Conservation (phyloP, 371 early-diverging fungal species). For the Encephalitozoon intestinalis region DNA sequence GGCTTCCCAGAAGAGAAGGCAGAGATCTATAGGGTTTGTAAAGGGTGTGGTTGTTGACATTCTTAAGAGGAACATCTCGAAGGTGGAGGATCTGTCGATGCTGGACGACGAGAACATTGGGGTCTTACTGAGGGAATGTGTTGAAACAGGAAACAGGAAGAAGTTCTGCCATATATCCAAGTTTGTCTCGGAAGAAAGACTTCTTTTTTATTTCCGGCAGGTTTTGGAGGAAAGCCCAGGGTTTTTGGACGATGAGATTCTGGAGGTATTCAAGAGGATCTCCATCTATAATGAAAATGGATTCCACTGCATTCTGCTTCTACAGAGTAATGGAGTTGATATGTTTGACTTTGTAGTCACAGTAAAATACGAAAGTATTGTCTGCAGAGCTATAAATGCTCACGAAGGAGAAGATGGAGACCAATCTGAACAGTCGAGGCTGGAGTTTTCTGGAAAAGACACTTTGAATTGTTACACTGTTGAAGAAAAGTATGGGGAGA, state of each 20-base stretch:
- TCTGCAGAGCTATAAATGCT: background rate
- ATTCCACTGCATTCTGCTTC: conserved; percentile 3
- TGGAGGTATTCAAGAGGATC: conserved; percentile 14
- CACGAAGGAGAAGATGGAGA: background rate
- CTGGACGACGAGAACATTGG: background rate
- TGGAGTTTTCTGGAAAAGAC: background rate
- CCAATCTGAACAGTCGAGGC: background rate
- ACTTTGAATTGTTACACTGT: background rate
- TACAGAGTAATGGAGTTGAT: conserved; percentile 24
- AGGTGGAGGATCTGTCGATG: background rate
- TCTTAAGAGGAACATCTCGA: background rate
- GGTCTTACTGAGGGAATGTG: background rate
- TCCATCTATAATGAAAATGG: background rate
- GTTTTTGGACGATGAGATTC: background rate
- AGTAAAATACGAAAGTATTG: background rate
- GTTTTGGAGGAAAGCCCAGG: background rate
- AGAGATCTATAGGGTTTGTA: background rate
- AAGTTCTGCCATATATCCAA: background rate
- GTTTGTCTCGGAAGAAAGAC: background rate
- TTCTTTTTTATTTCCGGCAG: background rate
- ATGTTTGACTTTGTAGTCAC: conserved; percentile 26
- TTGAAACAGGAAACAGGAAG: background rate
- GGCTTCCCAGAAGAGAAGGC: background rate
- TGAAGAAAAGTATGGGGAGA: background rate
- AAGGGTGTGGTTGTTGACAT: background rate